phyloP scores from a whole-genome alignment of 768 basidiomycete genomes.

The Chlorophyllum brunneum region DNA sequence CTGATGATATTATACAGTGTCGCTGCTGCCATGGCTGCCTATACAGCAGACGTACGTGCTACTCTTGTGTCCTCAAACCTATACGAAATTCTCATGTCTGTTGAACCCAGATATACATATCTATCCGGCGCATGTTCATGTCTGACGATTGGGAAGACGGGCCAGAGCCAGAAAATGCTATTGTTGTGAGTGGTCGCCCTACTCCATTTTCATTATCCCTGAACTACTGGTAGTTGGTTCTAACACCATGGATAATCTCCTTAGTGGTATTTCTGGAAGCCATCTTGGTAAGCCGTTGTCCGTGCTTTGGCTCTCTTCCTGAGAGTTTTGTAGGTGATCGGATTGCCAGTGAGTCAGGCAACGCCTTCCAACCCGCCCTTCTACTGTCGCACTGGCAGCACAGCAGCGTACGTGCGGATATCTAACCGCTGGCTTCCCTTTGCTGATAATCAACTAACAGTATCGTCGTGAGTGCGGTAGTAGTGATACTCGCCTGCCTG shows the following conservation, averaged over 20 bases:
- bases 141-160: constrained; percentile 10
- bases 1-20: neutral
- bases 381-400: constrained; percentile 4
- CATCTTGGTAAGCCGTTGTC: neutral
- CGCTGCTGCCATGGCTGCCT: constrained; percentile 1
- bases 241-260: constrained; percentile 5
- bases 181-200: neutral
- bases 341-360: neutral
- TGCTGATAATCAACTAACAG: neutral
- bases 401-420: neutral
- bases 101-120: constrained; percentile 4
- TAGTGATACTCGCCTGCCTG: neutral
- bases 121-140: constrained; percentile 10
- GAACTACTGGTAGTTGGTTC: neutral
- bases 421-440: neutral
- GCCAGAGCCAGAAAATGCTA: constrained; percentile 1
- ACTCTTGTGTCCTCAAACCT: neutral
- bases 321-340: constrained; percentile 1
- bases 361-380: neutral
- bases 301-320: neutral
- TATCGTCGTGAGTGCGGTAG: neutral
- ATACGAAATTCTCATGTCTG: neutral
- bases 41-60: neutral
- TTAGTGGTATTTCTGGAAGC: constrained; percentile 8
- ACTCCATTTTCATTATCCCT: neutral